Conservation (phyloP, 345 rosid genomes). For the Punica granatum region DNA sequence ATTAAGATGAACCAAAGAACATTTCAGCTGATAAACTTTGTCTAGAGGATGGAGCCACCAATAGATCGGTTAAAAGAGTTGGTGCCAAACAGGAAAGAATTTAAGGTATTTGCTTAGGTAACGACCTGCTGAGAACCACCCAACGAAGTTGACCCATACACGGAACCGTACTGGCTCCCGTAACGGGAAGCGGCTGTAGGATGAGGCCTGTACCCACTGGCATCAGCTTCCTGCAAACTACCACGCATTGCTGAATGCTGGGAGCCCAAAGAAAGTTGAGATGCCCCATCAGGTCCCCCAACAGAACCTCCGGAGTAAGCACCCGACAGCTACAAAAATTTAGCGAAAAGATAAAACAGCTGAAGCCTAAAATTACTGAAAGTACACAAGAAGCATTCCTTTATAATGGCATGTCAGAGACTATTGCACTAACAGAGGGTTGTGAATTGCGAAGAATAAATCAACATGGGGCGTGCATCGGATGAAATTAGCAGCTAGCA, state of each 20-base stretch:
- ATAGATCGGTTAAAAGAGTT: not conserved
- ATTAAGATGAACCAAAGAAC: too few species aligned
- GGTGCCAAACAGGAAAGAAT: not conserved
- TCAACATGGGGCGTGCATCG: not conserved
- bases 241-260: conserved; percentile 54
- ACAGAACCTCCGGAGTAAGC: conserved; percentile 59
- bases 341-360: conserved; percentile 7
- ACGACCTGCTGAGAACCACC: conserved; percentile 61
- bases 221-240: conserved; percentile 60
- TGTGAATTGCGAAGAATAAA: not conserved
- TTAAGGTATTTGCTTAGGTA: not conserved
- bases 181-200: conserved; percentile 53
- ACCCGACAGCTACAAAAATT: conserved; percentile 39
- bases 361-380: not conserved
- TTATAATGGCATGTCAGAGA: not conserved
- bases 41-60: not conserved
- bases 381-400: not conserved
- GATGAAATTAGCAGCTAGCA: not conserved
- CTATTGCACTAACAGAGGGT: not conserved
- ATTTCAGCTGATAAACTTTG: not conserved
- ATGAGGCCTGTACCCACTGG: conserved; percentile 56
- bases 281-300: conserved; percentile 50
- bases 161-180: conserved; percentile 59
- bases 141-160: conserved; percentile 53
- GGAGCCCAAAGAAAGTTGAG: conserved; percentile 57